These are phyloP conservation scores for Raphanus sativus DNA, from an alignment of 345 rosid species.

Conservation along the genomic window DNA sequence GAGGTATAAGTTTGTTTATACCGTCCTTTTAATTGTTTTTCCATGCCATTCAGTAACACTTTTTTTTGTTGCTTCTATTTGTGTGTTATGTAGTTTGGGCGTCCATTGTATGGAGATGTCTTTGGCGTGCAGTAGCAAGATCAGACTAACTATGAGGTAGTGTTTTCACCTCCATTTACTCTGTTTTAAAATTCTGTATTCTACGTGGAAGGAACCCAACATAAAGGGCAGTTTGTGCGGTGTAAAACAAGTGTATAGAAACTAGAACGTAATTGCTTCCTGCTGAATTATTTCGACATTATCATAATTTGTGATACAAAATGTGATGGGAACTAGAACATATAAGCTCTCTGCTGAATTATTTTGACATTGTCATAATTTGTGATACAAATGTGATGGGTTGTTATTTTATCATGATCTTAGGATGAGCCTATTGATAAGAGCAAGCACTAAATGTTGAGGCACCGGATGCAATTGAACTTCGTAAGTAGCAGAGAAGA, in stretches of 20 bases:
- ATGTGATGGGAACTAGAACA: not conserved
- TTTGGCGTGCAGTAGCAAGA: slow-evolving; percentile 94
- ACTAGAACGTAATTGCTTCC: not conserved
- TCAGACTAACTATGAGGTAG: slow-evolving; percentile 90
- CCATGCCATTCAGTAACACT: no score
- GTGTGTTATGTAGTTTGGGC: no score
- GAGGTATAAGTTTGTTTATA: no score
- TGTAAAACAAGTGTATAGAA: not conserved
- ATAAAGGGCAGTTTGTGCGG: not conserved
- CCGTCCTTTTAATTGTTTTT: no score
- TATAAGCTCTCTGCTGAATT: no score
- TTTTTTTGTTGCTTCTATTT: no score
- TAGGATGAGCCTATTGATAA: not conserved
- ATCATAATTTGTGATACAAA: not conserved
- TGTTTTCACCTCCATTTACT: not conserved
- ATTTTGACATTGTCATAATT: no score
- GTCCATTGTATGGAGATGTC: slow-evolving; percentile 61
- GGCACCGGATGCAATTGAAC: slow-evolving; percentile 97
- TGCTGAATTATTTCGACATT: no score
- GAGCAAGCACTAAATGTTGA: slow-evolving; percentile 49
- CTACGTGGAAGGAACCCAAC: not conserved
- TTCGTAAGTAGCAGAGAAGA: slow-evolving; percentile 76
- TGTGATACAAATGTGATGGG: not conserved
- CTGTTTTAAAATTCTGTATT: not conserved
- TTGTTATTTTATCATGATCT: not conserved